Conservation (phyloP, 1,284 basidiomycete species). For the Vanrija sp. region DNA sequence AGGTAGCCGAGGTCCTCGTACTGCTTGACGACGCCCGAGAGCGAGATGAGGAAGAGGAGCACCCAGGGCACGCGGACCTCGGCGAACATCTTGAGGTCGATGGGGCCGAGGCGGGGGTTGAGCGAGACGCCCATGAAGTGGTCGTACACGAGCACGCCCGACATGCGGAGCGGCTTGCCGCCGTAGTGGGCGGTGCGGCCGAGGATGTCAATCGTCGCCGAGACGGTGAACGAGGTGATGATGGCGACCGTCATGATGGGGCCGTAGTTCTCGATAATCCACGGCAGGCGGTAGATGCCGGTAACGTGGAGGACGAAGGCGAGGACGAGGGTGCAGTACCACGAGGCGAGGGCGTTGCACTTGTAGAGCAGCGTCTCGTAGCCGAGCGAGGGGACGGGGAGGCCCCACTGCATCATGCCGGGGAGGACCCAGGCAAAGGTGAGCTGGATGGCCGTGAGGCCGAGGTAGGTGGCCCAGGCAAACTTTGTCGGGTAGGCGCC, state of each 20-base stretch:
- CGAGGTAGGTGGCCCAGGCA: constrained; percentile 83
- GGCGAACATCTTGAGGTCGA: constrained; percentile 99
- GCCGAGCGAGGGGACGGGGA: constrained; percentile 83
- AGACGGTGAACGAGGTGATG: constrained; percentile 80
- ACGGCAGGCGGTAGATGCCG: constrained; percentile 81
- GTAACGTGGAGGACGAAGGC: constrained; percentile 73
- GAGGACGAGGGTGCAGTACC: constrained; percentile 80
- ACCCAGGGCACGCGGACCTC: constrained; percentile 98
- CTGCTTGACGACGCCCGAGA: constrained; percentile 92
- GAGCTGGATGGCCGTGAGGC: constrained; percentile 85
- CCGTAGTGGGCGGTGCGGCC: constrained; percentile 60
- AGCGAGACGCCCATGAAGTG: constrained; percentile 94
- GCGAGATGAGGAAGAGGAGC: constrained; percentile 85
- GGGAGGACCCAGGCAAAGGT: constrained; percentile 86
- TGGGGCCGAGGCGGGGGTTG: constrained; percentile 87
- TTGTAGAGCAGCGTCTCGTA: constrained; percentile 94
- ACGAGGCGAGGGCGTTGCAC: constrained; percentile 86
- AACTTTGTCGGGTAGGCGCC: constrained; percentile 86
- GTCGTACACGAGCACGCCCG: constrained; percentile 88
- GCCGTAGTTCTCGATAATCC: constrained; percentile 95
- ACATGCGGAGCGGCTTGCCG: constrained; percentile 84
- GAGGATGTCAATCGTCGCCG: constrained; percentile 72
- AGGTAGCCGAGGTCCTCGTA: constrained; percentile 89
- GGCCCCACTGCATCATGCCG: constrained; percentile 75
- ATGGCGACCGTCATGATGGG: constrained; percentile 94